Conservation (phyloP, 78 protist genomes). For the Blattamonas nauphoetae region DNA sequence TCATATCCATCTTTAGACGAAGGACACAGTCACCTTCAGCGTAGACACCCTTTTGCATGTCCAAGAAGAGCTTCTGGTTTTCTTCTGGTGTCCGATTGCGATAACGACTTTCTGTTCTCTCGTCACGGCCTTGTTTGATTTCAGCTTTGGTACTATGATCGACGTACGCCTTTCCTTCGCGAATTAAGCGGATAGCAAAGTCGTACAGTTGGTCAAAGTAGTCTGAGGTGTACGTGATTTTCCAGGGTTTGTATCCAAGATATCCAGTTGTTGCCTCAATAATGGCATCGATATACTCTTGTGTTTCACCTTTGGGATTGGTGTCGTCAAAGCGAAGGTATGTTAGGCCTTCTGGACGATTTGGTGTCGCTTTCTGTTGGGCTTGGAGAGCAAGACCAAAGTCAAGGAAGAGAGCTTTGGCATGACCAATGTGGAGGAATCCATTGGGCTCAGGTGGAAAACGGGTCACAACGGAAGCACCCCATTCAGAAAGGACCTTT, state of each 20-base stretch:
- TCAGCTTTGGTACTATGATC: slow-evolving; percentile 69
- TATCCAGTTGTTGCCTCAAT: slow-evolving; percentile 61
- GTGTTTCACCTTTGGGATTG: slow-evolving; percentile 90
- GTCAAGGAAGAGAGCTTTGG: slow-evolving; percentile 87
- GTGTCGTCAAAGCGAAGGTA: slow-evolving; percentile 96
- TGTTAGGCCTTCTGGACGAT: slow-evolving; percentile 5
- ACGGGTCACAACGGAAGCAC: slow-evolving; percentile 72
- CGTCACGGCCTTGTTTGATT: slow-evolving; percentile 33
- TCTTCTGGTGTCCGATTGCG: slow-evolving; percentile 85
- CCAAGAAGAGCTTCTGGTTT: slow-evolving; percentile 65
- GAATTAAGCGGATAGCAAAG: slow-evolving; percentile 77
- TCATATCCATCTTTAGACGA: slow-evolving; percentile 82
- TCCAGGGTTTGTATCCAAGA: slow-evolving; percentile 77
- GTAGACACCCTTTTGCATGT: slow-evolving; percentile 75
- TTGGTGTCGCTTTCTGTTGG: background rate
- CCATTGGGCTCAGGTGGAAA: slow-evolving; percentile 99
- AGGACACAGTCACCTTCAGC: slow-evolving; percentile 78
- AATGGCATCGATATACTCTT: slow-evolving; percentile 73
- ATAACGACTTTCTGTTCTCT: slow-evolving; percentile 55
- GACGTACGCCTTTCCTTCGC: slow-evolving; percentile 79
- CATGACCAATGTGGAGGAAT: slow-evolving; percentile 97
- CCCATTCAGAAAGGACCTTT: slow-evolving; percentile 44
- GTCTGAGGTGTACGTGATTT: slow-evolving; percentile 75
- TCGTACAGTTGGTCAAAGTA: slow-evolving; percentile 84
- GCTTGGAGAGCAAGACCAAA: slow-evolving; percentile 71